Evolutionary conservation across 768 basidiomycete species (phyloP), one percentile per base, ranked within the genome.

Genomic region (Boletellus ananas): DNA sequence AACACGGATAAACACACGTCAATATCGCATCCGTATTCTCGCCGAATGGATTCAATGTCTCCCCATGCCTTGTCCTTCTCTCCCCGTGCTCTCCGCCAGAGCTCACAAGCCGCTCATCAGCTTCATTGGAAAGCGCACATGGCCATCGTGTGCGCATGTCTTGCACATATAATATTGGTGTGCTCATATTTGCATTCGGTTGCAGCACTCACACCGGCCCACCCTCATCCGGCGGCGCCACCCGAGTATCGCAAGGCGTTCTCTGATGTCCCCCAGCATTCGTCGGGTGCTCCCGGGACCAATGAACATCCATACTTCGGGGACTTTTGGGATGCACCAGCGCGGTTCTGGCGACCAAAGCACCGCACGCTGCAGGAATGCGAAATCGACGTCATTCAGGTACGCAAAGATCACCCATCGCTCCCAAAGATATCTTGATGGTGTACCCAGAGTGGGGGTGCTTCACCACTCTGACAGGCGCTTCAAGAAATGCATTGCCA

Each of bases 291-390:
- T 33, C 17, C 20, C 13, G 36, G 47, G 18, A 4, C 45, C 11
- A 12, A 45, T 23, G 57, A 52, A 11, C 50, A 57, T 7, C 34
- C 29, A 43, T 58, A 34, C 67, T 76, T 70, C 58, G 61, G 38
- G 58, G 80, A 74, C 36, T 85, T 79, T 62, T 89, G 87, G 87
- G 78, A 87, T 44, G 83, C 81, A 4, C 87, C 87, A 0, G 60
- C 73, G 9, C 72, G 75, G 42, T 73, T 80, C 54, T 85, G 81
- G 83, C 73, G 67, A 45, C 77, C 79, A 13, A 72, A 67, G 51
- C 65, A 71, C 17, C 74, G 74, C 41, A 64, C 77, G 29, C 58
- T 87, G 12, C 73, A 77, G 23, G 74, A 84, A 16, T 58, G 54
- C 3, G 87, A 89, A 68, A 83, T 88, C 47, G 79, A 85, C 12